Evolutionary conservation across 495 filamentous ascomycete species (phyloP).

Genomic region (Hypoxylon crocopeplum): DNA sequence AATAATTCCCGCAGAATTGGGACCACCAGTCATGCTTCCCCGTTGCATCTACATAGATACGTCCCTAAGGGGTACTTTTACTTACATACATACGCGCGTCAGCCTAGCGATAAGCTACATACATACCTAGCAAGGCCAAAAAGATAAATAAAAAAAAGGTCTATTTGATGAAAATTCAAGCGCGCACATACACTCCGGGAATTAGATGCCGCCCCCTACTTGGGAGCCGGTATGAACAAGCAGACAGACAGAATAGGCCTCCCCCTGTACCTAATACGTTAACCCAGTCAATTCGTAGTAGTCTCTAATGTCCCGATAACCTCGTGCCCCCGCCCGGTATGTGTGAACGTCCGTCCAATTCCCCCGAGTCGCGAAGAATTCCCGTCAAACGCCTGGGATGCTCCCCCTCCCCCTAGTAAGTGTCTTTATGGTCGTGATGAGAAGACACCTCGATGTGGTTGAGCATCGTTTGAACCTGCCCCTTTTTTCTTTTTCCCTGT

Average conservation of each 20-base stretch:
- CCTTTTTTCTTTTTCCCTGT: conserved; percentile 1
- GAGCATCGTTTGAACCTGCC: neutral
- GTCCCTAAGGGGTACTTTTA: too few species aligned
- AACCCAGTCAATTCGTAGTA: conserved; percentile 7
- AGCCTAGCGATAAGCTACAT: too few species aligned
- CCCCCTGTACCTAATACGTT: conserved; percentile 3
- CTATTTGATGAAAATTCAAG: conserved; percentile 27
- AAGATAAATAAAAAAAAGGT: conserved; percentile 4
- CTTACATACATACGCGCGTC: too few species aligned
- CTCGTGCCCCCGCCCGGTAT: neutral
- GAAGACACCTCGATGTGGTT: neutral
- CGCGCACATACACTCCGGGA: too few species aligned
- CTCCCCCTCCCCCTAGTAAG: neutral
- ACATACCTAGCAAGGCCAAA: neutral
- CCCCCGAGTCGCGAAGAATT: neutral
- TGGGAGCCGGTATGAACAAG: neutral
- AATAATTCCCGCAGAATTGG: too few species aligned
- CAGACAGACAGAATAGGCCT: neutral
- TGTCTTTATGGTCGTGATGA: neutral
- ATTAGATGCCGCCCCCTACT: conserved; percentile 5
- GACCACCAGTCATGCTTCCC: too few species aligned
- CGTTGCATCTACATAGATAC: too few species aligned
- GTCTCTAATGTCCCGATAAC: conserved; percentile 14
- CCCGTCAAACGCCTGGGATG: conserved; percentile 20
- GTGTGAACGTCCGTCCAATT: neutral